Evolutionary conservation across 495 filamentous ascomycete species (phyloP), one percentile per base, ranked within the genome.

Genomic region (Rhizodiscina lignyota): DNA sequence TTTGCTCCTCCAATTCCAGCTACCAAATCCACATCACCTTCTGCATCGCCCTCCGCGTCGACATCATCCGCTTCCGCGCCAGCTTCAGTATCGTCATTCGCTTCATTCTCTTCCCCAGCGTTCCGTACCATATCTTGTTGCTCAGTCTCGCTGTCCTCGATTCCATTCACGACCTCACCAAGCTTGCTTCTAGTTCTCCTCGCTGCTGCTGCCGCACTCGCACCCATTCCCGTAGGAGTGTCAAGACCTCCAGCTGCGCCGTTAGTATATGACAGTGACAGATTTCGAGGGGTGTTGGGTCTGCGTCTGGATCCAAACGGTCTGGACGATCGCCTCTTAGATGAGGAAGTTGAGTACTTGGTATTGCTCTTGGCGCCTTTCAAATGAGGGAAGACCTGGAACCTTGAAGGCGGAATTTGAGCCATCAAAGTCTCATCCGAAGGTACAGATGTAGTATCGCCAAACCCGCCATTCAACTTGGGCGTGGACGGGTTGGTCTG

Each of bases 361-460:
- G n/a, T n/a, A n/a, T n/a, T n/a, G n/a, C 46, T 42, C 1, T 56
- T 43, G 1, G 65, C 53, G 5, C 70, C 66, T 37, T 72, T 77
- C n/a, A 84, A 61, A 2, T 79, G 78, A 24, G 85, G 85, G 48
- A 79, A 87, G 31, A 92, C 72, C 47, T 91, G 79, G 53, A 89
- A 94, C 39, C 84, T 68, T 21, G 67, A 76, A 1, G 79, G 67
- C 0, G 84, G 82, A 32, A 94, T 84, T 18, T 58, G 53, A 15
- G 57, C 58, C 18, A 57, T 51, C 0, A 40, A 17, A 20, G 50
- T 43, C 3, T 34, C 26, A 15, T 43, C 36, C 32, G 38, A 39
- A 12, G 18, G 21, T 13, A 31, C 18, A 4, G 35, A 3, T 3
- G 30, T 34, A 24, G 18, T 17, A 0, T 15, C 39, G 21, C 40